Base-by-base conservation (phyloP, 495 filamentous ascomycete genomes). In the Hypoxylon perforatum region DNA sequence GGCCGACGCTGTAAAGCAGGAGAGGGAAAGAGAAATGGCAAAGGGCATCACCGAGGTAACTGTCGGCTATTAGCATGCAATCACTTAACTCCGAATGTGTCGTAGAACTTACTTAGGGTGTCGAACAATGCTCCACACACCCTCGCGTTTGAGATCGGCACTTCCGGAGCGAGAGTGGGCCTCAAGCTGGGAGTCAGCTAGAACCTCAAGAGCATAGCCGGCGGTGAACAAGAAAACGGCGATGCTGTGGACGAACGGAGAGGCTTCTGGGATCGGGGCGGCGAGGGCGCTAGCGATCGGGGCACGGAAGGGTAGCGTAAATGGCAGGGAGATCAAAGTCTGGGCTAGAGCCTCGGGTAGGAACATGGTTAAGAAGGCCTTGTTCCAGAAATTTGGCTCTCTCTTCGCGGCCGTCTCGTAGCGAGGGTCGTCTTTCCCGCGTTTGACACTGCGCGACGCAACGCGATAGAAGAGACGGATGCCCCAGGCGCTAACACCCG, bases 61-160 rank as follows among this genome's bases (percentile, higher is more conserved):
- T 88, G 41, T 52, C 18, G 1, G 45, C 0, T 7, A 21, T 67
- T 71, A 58, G 68, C 45, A 30, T 30, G 14, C 19, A 39, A 4
- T 50, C 11, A 57, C 12, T 18, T 9, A 25, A 25, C 2, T 15
- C 10, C 15, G 2, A 28, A 25, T 19, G 1, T 28, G 23, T 30
- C 2, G 48, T 6, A 23, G 22, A 21, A 78, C 85, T 72, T 75
- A 87, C 86, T 87, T 87, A 0, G 86, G 86, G 75, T 87, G 85
- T 25, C 86, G 75, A 8, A 87, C 85, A 38, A 88, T 73, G 52
- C 84, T 83, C 85, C 85, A 87, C 14, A 88, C 84, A 1, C 85
- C 84, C 23, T 84, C 78, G 28, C 75, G 30, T 62, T 80, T 66
- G 50, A 69, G 48, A 53, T 63, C 50, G 54, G 45, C 6, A 62